A percentile compares a stretch with the other conserved stretches of the same genome.
phyloP scores from a whole-genome alignment of 169 alveolate species.

The Eimeria sp. region DNA sequence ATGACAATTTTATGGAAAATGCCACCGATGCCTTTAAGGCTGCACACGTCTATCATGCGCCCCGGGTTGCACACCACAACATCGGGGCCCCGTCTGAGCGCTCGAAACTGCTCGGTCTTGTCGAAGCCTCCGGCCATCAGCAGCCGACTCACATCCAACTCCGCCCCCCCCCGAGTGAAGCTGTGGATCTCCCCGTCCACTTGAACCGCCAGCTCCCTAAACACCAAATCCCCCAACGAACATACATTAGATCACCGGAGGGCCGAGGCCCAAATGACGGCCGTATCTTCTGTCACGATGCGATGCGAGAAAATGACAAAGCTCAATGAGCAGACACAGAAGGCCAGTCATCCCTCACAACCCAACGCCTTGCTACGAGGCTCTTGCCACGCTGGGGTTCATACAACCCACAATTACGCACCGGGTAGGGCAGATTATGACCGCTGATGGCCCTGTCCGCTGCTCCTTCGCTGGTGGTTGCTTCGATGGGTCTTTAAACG shows the following conservation, averaged over 20 bases:
- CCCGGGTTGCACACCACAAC: constrained; percentile 78
- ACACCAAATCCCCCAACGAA: neutral
- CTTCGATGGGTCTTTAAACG: constrained; percentile 4
- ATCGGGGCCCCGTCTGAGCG: constrained; percentile 74
- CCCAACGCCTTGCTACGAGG: neutral
- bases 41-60: constrained; percentile 76
- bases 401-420: constrained; percentile 1
- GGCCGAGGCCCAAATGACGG: neutral
- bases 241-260: neutral
- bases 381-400: neutral
- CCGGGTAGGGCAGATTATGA: constrained; percentile 77
- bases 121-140: constrained; percentile 81
- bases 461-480: constrained; percentile 12
- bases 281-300: neutral
- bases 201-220: constrained; percentile 82
- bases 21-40: constrained; percentile 73
- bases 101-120: constrained; percentile 79
- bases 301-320: neutral
- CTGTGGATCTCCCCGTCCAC: constrained; percentile 80
- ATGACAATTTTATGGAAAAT: constrained; percentile 56
- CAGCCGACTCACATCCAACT: constrained; percentile 65
- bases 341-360: neutral
- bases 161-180: constrained; percentile 67
- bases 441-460: constrained; percentile 69
- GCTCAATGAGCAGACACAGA: neutral